Conservation (phyloP, 2,329 filamentous ascomycete species). For the Xylogone sp. region DNA sequence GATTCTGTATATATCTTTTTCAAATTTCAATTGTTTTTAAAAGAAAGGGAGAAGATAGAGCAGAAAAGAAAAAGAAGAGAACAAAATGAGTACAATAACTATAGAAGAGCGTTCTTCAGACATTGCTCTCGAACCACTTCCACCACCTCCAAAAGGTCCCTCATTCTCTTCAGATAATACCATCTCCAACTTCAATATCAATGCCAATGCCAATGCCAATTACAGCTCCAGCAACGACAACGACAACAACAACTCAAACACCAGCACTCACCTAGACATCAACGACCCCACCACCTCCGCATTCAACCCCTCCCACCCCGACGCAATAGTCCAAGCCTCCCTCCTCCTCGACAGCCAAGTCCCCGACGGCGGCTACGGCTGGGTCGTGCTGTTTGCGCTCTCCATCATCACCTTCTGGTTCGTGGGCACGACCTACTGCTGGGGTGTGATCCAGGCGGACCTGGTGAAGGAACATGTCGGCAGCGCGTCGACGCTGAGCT, state of each 20-base stretch:
- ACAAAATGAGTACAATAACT: neutral
- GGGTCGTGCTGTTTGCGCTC: conserved; percentile 49
- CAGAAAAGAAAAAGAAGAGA: neutral
- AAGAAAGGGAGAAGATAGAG: neutral
- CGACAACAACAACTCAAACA: neutral
- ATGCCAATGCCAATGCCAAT: neutral
- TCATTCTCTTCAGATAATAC: neutral
- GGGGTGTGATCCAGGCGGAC: conserved; percentile 57
- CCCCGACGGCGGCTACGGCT: conserved; percentile 54
- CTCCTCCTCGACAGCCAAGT: conserved; percentile 39
- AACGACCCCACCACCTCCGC: neutral
- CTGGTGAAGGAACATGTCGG: conserved; percentile 46
- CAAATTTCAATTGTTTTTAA: no score
- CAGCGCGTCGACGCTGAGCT: conserved; percentile 50
- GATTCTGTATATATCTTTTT: no score
- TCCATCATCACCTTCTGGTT: conserved; percentile 52
- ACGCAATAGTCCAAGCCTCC: conserved; percentile 39
- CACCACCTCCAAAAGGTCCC: neutral
- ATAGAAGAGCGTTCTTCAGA: conserved; percentile 1
- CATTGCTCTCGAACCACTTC: conserved; percentile 8
- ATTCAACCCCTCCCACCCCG: conserved; percentile 19
- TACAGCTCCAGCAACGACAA: neutral
- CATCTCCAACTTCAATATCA: neutral
- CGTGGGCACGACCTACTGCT: conserved; percentile 52
- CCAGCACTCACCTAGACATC: neutral